Evolutionary conservation across 1,284 basidiomycete species (phyloP).

Genomic region (Microbotryomycetes sp.): DNA sequence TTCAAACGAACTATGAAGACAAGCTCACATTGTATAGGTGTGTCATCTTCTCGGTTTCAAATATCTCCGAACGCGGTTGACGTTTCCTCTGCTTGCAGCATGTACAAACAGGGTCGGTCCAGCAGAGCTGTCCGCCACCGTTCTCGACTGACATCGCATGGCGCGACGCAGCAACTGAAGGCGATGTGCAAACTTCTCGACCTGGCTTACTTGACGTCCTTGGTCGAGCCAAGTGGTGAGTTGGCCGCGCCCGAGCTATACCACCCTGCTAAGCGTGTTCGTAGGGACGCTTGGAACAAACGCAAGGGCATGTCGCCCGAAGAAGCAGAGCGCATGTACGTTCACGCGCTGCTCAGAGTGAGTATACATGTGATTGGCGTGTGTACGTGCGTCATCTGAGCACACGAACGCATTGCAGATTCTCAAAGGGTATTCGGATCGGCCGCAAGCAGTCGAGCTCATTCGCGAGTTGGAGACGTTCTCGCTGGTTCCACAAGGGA

Average conservation of each 20-base stretch:
- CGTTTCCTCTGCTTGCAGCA: slow-evolving; percentile 28
- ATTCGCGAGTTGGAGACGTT: slow-evolving; percentile 43
- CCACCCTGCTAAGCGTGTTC: not conserved
- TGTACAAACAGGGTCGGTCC: slow-evolving; percentile 43
- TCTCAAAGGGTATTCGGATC: slow-evolving; percentile 40
- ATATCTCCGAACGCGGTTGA: not conserved
- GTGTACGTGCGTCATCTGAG: not conserved
- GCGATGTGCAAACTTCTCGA: slow-evolving; percentile 68
- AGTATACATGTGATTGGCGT: slow-evolving; percentile 33
- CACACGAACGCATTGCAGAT: no score
- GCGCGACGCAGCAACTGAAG: slow-evolving; percentile 63
- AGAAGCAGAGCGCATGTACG: slow-evolving; percentile 63
- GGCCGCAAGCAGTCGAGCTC: slow-evolving; percentile 40
- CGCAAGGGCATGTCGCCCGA: slow-evolving; percentile 65
- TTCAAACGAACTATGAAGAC: slow-evolving; percentile 94
- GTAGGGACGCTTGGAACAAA: slow-evolving; percentile 78
- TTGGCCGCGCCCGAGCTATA: not conserved
- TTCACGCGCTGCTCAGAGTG: slow-evolving; percentile 63
- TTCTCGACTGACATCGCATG: not conserved
- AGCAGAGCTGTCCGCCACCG: not conserved
- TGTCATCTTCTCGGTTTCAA: slow-evolving; percentile 12
- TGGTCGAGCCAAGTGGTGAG: slow-evolving; percentile 80
- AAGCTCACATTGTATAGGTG: slow-evolving; percentile 92
- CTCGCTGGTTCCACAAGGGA: slow-evolving; percentile 38
- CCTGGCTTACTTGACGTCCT: slow-evolving; percentile 91